These are phyloP conservation scores for Cylindrotheca closterium DNA, from an alignment of 108 stramenopile species.

Conservation along the genomic window DNA sequence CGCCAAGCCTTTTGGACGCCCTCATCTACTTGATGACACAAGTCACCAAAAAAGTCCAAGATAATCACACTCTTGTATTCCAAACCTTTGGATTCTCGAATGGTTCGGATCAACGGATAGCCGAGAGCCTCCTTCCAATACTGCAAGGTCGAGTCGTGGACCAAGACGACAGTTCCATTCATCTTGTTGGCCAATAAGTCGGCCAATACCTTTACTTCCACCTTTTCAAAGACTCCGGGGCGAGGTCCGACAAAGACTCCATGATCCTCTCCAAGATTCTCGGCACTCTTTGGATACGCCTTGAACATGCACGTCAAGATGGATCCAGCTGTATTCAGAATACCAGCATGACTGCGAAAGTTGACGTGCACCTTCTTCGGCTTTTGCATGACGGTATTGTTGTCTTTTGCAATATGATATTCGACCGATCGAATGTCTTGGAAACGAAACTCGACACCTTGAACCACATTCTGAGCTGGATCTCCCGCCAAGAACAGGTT, in stretches of 20 bases:
- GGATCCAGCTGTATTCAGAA: conserved; percentile 44
- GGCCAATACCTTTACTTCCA: conserved; percentile 6
- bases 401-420: conserved; percentile 26
- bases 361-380: conserved; percentile 49
- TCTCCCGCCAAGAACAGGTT: conserved; percentile 56
- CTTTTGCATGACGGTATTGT: conserved; percentile 39
- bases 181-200: conserved; percentile 1
- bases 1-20: conserved; percentile 45
- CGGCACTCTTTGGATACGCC: conserved; percentile 41
- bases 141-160: conserved; percentile 33
- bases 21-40: conserved; percentile 16
- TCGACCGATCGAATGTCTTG: conserved; percentile 54
- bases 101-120: conserved; percentile 36
- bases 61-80: conserved; percentile 60
- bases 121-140: conserved; percentile 28
- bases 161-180: conserved; percentile 37
- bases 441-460: conserved; percentile 67
- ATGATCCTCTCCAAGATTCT: conserved; percentile 40
- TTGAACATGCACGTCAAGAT: conserved; percentile 39
- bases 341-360: conserved; percentile 56
- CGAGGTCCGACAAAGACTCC: conserved; percentile 52
- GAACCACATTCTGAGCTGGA: conserved; percentile 57
- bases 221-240: conserved; percentile 42
- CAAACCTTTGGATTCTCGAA: conserved; percentile 54
- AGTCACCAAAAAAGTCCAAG: conserved; percentile 52